Conservation (phyloP, 2,329 filamentous ascomycete species). For the Hymenoscyphus albidus region DNA sequence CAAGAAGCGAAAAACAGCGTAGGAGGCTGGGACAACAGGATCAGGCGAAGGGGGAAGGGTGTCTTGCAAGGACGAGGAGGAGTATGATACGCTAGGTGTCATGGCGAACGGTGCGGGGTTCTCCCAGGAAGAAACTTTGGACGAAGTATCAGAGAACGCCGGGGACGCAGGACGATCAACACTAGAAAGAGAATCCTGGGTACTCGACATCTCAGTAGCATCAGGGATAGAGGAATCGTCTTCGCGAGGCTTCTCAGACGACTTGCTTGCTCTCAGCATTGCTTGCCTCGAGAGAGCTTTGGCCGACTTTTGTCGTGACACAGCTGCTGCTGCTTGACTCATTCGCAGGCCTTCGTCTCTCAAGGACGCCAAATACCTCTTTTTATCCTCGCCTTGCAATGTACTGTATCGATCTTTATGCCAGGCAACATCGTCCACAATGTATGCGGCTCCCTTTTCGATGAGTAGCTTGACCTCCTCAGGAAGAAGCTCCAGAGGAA, state of each 20-base stretch:
- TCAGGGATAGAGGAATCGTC: not conserved
- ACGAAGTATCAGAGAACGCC: constrained; percentile 26
- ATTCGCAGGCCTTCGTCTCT: constrained; percentile 42
- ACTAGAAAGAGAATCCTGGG: constrained; percentile 23
- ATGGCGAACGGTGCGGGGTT: constrained; percentile 32
- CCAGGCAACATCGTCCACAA: constrained; percentile 73
- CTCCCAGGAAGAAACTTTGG: constrained; percentile 6
- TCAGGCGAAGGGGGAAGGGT: constrained; percentile 28
- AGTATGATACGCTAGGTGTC: constrained; percentile 45
- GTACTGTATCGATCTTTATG: constrained; percentile 63
- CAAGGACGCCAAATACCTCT: constrained; percentile 60
- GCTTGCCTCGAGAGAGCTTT: constrained; percentile 30
- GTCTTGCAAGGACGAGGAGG: constrained; percentile 33
- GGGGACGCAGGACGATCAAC: constrained; percentile 37
- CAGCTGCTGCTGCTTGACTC: constrained; percentile 38
- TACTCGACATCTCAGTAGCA: constrained; percentile 6
- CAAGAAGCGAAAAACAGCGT: constrained; percentile 76
- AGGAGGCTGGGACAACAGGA: constrained; percentile 49
- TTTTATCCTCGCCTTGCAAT: constrained; percentile 54
- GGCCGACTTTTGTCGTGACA: constrained; percentile 25
- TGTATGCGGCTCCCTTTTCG: constrained; percentile 69
- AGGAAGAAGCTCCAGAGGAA: constrained; percentile 84
- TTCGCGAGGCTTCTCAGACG: constrained; percentile 8
- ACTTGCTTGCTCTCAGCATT: constrained; percentile 21
- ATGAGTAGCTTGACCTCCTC: constrained; percentile 84